Percentiles rank a stretch among this genome's conserved stretches.
Evolutionary conservation across 306 rosid genomes (phyloP).

Genomic region (Vachellia pachyceras): DNA sequence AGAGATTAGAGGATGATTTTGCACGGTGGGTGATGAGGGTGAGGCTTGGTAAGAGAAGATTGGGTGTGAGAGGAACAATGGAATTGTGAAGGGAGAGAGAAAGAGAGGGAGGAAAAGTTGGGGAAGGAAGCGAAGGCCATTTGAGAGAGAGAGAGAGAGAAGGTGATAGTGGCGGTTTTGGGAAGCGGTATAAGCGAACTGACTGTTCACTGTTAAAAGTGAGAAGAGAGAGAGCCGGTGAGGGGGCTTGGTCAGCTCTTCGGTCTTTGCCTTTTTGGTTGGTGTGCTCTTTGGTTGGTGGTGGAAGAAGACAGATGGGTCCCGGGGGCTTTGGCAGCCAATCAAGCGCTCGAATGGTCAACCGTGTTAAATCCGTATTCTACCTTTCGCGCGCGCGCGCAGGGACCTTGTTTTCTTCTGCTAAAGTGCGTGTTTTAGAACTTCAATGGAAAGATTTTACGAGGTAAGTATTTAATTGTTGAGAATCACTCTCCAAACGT

Average conservation of each 20-base stretch:
- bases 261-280: neutral
- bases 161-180: neutral
- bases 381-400: no score
- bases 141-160: neutral
- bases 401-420: no score
- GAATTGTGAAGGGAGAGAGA: constrained; percentile 41
- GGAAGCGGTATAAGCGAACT: neutral
- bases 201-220: constrained; percentile 14
- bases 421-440: no score
- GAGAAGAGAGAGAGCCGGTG: no score
- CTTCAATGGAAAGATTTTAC: no score
- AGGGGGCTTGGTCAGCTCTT: neutral
- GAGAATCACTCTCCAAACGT: no score
- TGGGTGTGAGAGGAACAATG: neutral
- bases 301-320: neutral
- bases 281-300: neutral
- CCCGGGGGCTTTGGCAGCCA: neutral
- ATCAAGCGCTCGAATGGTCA: neutral
- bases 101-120: constrained; percentile 46
- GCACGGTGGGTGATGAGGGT: constrained; percentile 28
- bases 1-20: neutral
- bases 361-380: neutral
- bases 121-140: constrained; percentile 67
- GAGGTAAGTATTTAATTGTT: no score
- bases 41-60: constrained; percentile 37